Conservation (phyloP, 1,284 basidiomycete species). For the Ganoderma boninense region DNA sequence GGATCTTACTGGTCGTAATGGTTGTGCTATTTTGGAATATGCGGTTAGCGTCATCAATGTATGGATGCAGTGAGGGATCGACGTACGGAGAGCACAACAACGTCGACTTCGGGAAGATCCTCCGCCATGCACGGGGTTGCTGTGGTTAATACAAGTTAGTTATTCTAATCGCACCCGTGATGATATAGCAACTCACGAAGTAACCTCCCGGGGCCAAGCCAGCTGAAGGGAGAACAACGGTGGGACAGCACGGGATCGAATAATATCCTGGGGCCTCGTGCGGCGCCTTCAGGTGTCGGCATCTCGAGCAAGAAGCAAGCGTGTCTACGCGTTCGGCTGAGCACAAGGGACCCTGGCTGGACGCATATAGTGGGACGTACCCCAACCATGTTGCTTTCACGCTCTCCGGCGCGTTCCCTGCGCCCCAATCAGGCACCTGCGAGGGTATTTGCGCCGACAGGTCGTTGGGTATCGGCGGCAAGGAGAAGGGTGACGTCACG, state of each 20-base stretch:
- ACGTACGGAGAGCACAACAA: slow-evolving; percentile 65
- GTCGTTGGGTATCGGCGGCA: slow-evolving; percentile 29
- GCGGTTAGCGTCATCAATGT: not conserved
- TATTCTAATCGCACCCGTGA: slow-evolving; percentile 21
- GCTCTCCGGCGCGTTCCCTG: slow-evolving; percentile 19
- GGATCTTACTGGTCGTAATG: slow-evolving; percentile 74
- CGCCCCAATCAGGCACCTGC: slow-evolving; percentile 39
- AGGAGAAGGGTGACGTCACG: not conserved
- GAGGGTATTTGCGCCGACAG: slow-evolving; percentile 36
- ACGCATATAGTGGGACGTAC: slow-evolving; percentile 21
- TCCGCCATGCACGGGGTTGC: slow-evolving; percentile 64
- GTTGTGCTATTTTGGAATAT: slow-evolving; percentile 56
- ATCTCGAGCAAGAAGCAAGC: slow-evolving; percentile 78
- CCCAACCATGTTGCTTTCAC: slow-evolving; percentile 79
- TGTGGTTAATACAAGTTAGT: slow-evolving; percentile 31
- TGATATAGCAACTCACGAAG: slow-evolving; percentile 57
- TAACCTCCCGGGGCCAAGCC: slow-evolving; percentile 52
- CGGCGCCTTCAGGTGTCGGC: slow-evolving; percentile 50
- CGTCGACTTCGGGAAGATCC: slow-evolving; percentile 72
- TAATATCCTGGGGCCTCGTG: slow-evolving; percentile 67
- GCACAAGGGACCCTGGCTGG: not conserved
- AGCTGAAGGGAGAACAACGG: slow-evolving; percentile 65
- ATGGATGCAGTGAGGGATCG: not conserved
- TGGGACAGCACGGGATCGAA: slow-evolving; percentile 78
- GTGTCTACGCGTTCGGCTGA: slow-evolving; percentile 47